These are phyloP conservation scores for Phytopythium vexans DNA, from an alignment of 352 stramenopile genomes.

Conservation along the genomic window DNA sequence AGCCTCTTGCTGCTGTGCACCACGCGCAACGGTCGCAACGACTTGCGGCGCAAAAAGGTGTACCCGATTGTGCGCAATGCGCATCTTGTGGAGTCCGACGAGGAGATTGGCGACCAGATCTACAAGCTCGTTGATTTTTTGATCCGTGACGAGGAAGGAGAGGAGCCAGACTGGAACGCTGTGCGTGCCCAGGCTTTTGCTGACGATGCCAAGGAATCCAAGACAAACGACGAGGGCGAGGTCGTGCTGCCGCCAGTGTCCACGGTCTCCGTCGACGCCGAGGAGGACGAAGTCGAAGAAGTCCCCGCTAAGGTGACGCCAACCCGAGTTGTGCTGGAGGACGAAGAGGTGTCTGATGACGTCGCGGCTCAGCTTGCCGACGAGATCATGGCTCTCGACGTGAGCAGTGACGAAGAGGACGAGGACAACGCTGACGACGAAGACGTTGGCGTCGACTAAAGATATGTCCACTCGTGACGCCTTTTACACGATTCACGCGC, in stretches of 20 bases:
- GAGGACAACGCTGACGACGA: conserved; percentile 27
- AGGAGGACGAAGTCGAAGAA: conserved; percentile 14
- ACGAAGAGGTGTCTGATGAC: conserved; percentile 71
- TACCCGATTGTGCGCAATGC: conserved; percentile 85
- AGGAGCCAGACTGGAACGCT: conserved; percentile 82
- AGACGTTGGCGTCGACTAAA: conserved; percentile 48
- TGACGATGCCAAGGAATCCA: conserved; percentile 35
- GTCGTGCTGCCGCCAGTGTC: conserved; percentile 12
- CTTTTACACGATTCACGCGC: neutral
- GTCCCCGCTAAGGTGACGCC: conserved; percentile 7
- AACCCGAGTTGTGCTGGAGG: conserved; percentile 21
- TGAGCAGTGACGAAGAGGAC: conserved; percentile 86
- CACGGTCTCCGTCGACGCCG: conserved; percentile 7
- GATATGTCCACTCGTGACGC: neutral
- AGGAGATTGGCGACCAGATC: conserved; percentile 83
- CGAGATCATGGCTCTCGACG: conserved; percentile 72
- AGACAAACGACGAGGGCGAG: conserved; percentile 24
- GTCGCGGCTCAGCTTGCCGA: conserved; percentile 58
- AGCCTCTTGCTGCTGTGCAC: conserved; percentile 76
- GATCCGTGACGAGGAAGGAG: conserved; percentile 84
- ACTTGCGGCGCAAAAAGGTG: conserved; percentile 81
- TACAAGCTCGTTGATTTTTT: conserved; percentile 89
- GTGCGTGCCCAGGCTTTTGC: conserved; percentile 66
- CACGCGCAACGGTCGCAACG: conserved; percentile 71
- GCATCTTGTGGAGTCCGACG: conserved; percentile 74